Evolutionary conservation across 2,329 filamentous ascomycete species (phyloP).

Genomic region (Claviceps sp.): DNA sequence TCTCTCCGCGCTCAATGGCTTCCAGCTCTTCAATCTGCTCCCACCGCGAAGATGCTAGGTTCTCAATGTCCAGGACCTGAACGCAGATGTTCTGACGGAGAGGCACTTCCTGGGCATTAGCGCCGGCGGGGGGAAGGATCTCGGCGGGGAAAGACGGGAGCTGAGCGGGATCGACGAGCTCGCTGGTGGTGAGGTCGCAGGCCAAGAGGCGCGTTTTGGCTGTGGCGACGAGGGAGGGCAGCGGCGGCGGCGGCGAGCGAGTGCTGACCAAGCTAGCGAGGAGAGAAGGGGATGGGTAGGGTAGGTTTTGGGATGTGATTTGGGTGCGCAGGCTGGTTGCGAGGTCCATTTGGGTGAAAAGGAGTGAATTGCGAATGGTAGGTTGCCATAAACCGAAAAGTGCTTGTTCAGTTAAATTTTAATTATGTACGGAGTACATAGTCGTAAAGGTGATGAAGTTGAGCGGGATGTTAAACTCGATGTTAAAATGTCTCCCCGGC

Average conservation of each 20-base stretch:
- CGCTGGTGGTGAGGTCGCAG: constrained; percentile 51
- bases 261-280: constrained; percentile 47
- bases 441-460: too few species aligned
- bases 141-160: constrained; percentile 36
- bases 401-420: too few species aligned
- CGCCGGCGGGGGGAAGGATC: constrained; percentile 30
- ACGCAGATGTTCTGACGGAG: constrained; percentile 54
- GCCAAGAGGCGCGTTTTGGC: constrained; percentile 68
- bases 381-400: too few species aligned
- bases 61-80: constrained; percentile 77
- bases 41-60: constrained; percentile 69
- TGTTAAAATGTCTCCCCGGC: neutral
- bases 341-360: constrained; percentile 10
- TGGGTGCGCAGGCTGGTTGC: constrained; percentile 21
- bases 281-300: constrained; percentile 42
- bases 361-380: too few species aligned
- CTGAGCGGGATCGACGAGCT: constrained; percentile 31
- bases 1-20: constrained; percentile 58
- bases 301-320: constrained; percentile 39
- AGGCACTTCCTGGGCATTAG: constrained; percentile 37
- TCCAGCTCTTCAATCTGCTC: constrained; percentile 77
- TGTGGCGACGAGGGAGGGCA: constrained; percentile 63
- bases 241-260: constrained; percentile 42
- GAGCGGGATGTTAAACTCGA: too few species aligned
- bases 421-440: too few species aligned